Base-by-base conservation (phyloP, 2,329 filamentous ascomycete genomes). In the Hawksworthiomyces lignivorus region DNA sequence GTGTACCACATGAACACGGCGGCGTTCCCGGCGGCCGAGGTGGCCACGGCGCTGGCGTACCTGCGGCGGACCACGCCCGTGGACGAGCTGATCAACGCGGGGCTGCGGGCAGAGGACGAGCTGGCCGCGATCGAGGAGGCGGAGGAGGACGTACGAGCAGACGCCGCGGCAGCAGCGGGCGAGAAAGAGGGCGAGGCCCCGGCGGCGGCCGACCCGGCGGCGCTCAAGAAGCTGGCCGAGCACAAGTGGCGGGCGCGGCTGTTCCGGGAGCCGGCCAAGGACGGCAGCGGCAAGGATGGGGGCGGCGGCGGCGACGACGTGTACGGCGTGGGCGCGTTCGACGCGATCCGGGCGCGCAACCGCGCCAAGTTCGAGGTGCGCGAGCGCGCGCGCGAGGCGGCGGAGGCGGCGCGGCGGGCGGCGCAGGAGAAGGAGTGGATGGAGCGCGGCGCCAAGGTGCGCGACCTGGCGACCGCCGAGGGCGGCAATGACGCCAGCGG, bases 21-120 rank as follows among this genome's bases (percentile, higher is more conserved):
- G 3, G 52, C 56, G 9, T 79, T 63, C 49, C 59, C 60, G 8
- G 41, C 57, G 3, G 46, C 57, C 2, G 65, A 76, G 45, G 60
- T 69, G 14, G 55, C 59, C 14, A 63, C 53, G 31, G 78, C 68
- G 1, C 60, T 83, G 42, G 59, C 58, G 26, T 82, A 78, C 55
- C 62, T 83, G 31, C 70, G 79, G 38, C 58, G 64, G 17, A 64
- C 65, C 33, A 64, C 75, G 1, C 67, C 70, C 1, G 73, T 82
- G 4, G 70, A 82, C 45, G 79, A 83, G 56, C 60, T 78, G 21
- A 58, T 72, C 50, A 80, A 77, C 50, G 77, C 77, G 3, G 75
- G 75, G 1, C 60, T 80, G 39, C 66, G 77, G 36, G 78, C 77
- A 12, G 77, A 82, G 58, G 73, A 80, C 43, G 78, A 82, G 60